Conservation (phyloP, 2,329 filamentous ascomycete genomes). For the Gnomoniopsis sp. region DNA sequence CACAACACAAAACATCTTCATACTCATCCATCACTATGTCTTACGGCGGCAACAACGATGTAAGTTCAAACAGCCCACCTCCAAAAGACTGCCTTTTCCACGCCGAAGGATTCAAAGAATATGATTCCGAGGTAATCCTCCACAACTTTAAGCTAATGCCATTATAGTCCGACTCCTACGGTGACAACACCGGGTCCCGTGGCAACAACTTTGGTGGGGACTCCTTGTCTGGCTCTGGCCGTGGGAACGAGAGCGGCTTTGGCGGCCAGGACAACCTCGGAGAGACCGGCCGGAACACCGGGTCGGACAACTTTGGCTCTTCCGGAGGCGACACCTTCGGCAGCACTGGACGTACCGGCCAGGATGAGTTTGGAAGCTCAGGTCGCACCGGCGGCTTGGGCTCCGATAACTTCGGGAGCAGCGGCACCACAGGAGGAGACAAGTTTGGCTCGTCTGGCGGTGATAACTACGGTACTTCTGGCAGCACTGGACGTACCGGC, state of each 20-base stretch:
- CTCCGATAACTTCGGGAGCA: background rate
- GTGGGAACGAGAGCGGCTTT: slow-evolving; percentile 20
- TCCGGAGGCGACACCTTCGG: slow-evolving; percentile 3
- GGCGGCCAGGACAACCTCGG: slow-evolving; percentile 8
- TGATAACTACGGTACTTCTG: slow-evolving; percentile 4
- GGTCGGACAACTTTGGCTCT: slow-evolving; percentile 6
- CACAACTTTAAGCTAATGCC: slow-evolving; percentile 22
- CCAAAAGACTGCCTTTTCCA: too few species aligned
- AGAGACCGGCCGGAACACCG: slow-evolving; percentile 6
- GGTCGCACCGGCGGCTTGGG: slow-evolving; percentile 16
- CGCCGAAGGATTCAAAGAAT: too few species aligned
- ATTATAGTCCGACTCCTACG: slow-evolving; percentile 21
- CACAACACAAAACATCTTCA: background rate
- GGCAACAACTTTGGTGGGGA: slow-evolving; percentile 20
- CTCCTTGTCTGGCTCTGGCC: slow-evolving; percentile 16
- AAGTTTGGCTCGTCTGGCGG: slow-evolving; percentile 16
- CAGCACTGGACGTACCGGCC: slow-evolving; percentile 9
- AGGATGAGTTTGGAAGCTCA: slow-evolving; percentile 14
- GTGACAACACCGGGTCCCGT: slow-evolving; percentile 22
- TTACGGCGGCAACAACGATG: slow-evolving; percentile 41
- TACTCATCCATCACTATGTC: slow-evolving; percentile 37
- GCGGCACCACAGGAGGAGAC: background rate
- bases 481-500: slow-evolving; percentile 8
- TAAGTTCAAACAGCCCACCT: too few species aligned
- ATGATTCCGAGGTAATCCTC: too few species aligned